Base-by-base conservation (phyloP, 2,329 filamentous ascomycete genomes). In the Basipetospora chlamydospora region DNA sequence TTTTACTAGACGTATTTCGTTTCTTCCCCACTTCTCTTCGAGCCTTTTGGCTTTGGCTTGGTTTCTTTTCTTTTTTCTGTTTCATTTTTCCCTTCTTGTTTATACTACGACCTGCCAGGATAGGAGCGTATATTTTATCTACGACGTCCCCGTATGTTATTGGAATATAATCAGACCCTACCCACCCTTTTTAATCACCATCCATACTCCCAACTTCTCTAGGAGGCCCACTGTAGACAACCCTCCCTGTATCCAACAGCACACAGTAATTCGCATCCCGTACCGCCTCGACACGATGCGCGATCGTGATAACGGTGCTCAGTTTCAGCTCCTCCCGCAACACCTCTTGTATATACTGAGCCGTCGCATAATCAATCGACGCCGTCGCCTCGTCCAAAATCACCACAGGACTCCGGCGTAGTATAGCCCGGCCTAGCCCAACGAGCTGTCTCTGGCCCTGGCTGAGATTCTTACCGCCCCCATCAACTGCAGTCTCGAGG, bases 381-480 rank as follows among this genome's bases (percentile, higher is more conserved):
- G 73, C 73, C 3, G 74, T 78, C 2, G 73, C 74, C 52, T 78
- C 73, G 41, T 78, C 73, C n/a, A 76, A 51, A 18, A 78, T 66
- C 11, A 78, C 66, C 15, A 78, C 59, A 2, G 73, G 71, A 32
- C 70, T 74, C 4, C 67, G 59, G 1, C 73, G 56, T n/a, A 77
- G 56, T 1, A 78, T 66, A 0, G 73, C 73, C 4, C 73, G 58
- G 0, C 66, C 70, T 11, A 78, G 68, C 6, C 70, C 70, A 1
- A 78, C 63, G 4, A 78, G 63, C 46, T 78, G 73, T 3, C 73
- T 60, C 48, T 78, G 72, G 1, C 73, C 73, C 44, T 77, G 73
- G 45, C 67, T 73, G 23, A 76, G 58, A 42, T 75, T 75, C 57
- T 68, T 71, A 12, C 71, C 73, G 4, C 71, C 73, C 3, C 66